Conservation (phyloP, 495 filamentous ascomycete genomes). For the Oidiodendron maius region DNA sequence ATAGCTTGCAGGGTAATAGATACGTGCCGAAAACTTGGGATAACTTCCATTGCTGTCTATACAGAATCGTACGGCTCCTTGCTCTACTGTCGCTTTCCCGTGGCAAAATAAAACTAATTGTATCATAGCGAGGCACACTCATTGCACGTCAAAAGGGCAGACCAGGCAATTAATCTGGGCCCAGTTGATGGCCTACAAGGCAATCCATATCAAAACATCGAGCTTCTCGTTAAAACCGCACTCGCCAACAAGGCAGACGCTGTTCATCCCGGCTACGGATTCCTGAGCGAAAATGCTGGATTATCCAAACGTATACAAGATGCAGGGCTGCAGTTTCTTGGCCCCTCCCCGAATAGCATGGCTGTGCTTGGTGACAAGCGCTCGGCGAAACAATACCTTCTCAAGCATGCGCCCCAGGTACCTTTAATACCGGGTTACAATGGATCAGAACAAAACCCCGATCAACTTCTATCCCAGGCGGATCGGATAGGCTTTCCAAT, state of each 20-base stretch:
- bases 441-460: conserved; percentile 30
- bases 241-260: conserved; percentile 24
- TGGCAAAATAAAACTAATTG: no score
- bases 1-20: background rate
- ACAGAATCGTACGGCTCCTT: background rate
- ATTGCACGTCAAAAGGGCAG: background rate
- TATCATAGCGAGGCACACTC: background rate
- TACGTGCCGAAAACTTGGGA: conserved; percentile 1
- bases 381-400: conserved; percentile 42
- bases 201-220: background rate
- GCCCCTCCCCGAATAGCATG: conserved; percentile 44
- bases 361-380: conserved; percentile 48
- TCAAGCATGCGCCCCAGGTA: conserved; percentile 35
- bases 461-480: conserved; percentile 36
- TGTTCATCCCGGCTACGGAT: conserved; percentile 56
- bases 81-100: no score
- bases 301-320: conserved; percentile 45
- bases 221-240: conserved; percentile 4
- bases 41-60: conserved; percentile 4
- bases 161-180: background rate
- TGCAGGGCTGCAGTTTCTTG: conserved; percentile 40
- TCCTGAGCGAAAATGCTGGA: conserved; percentile 49
- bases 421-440: conserved; percentile 43
- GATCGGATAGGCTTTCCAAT: conserved; percentile 41
- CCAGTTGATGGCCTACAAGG: background rate